phyloP scores from a whole-genome alignment of 2,329 filamentous ascomycete genomes.

The Fusarium nodosum region DNA sequence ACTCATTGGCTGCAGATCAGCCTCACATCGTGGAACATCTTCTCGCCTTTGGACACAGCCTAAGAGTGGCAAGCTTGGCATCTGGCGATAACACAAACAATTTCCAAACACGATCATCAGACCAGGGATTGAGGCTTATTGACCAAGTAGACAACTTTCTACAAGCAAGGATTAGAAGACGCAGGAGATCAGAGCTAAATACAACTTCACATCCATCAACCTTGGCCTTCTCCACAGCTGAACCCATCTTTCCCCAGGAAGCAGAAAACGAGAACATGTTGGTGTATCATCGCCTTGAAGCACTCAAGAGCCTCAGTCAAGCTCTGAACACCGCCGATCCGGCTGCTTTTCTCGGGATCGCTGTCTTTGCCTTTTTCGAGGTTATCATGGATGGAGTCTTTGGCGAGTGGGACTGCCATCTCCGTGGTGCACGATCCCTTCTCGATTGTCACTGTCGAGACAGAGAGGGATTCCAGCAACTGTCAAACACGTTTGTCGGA shows the following conservation, averaged over 20 bases:
- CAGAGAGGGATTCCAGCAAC: slow-evolving; percentile 52
- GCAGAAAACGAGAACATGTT: slow-evolving; percentile 2
- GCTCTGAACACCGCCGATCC: slow-evolving; percentile 58
- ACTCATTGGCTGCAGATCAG: slow-evolving; percentile 13
- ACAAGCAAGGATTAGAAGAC: slow-evolving; percentile 44
- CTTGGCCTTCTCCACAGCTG: accelerated
- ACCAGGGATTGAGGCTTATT: slow-evolving; percentile 44
- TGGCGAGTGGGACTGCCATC: slow-evolving; percentile 56
- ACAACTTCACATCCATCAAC: not conserved
- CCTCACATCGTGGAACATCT: slow-evolving; percentile 33
- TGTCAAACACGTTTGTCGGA: slow-evolving; percentile 54
- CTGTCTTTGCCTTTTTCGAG: slow-evolving; percentile 60
- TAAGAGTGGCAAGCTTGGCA: slow-evolving; percentile 35
- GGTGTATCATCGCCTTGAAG: slow-evolving; percentile 51
- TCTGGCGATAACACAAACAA: not conserved
- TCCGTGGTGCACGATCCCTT: slow-evolving; percentile 57
- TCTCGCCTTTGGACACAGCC: slow-evolving; percentile 45
- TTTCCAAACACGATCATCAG: not conserved
- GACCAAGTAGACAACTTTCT: slow-evolving; percentile 48
- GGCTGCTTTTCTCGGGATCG: slow-evolving; percentile 59
- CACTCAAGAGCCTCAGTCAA: slow-evolving; percentile 55
- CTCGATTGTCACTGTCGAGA: slow-evolving; percentile 58
- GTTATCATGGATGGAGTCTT: slow-evolving; percentile 59
- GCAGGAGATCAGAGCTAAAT: not conserved
- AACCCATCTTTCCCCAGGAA: not conserved